Conservation (phyloP, 2,329 filamentous ascomycete species). For the Aspergillus phoenicis region DNA sequence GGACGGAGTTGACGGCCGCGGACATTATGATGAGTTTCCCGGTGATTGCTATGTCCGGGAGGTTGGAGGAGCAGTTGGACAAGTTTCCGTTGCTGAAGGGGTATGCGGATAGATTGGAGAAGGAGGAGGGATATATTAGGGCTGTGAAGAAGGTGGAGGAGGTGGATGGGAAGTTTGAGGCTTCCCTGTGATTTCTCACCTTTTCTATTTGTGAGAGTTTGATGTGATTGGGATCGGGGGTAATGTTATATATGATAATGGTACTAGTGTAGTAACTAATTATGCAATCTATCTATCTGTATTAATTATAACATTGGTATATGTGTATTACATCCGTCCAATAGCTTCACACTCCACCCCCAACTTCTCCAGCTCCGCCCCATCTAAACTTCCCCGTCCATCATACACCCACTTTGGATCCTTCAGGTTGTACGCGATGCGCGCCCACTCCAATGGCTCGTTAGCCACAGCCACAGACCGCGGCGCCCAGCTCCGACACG, state of each 20-base stretch:
- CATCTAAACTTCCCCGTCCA: constrained; percentile 44
- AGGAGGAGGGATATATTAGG: constrained; percentile 42
- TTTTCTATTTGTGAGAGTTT: background rate
- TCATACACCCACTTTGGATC: constrained; percentile 56
- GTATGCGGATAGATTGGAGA: constrained; percentile 42
- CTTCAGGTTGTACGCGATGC: constrained; percentile 48
- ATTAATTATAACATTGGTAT: no score
- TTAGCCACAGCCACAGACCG: constrained; percentile 16
- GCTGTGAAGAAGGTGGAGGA: constrained; percentile 46
- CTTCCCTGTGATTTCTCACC: constrained; percentile 28
- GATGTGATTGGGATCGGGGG: background rate
- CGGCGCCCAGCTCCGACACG: constrained; percentile 27
- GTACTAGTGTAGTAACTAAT: no score
- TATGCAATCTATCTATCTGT: no score
- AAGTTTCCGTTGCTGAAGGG: constrained; percentile 42
- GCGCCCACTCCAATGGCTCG: constrained; percentile 49
- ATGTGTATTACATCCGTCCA: constrained; percentile 22
- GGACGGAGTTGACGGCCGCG: constrained; percentile 46
- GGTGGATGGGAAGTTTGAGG: constrained; percentile 41
- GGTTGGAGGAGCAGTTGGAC: constrained; percentile 33
- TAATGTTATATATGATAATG: background rate
- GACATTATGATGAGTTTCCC: constrained; percentile 54
- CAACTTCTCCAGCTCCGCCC: constrained; percentile 36
- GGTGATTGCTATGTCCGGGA: constrained; percentile 39
- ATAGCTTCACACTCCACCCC: constrained; percentile 41